phyloP scores from a whole-genome alignment of 2,329 filamentous ascomycete genomes.

The Cladobotryum mycophilum region DNA sequence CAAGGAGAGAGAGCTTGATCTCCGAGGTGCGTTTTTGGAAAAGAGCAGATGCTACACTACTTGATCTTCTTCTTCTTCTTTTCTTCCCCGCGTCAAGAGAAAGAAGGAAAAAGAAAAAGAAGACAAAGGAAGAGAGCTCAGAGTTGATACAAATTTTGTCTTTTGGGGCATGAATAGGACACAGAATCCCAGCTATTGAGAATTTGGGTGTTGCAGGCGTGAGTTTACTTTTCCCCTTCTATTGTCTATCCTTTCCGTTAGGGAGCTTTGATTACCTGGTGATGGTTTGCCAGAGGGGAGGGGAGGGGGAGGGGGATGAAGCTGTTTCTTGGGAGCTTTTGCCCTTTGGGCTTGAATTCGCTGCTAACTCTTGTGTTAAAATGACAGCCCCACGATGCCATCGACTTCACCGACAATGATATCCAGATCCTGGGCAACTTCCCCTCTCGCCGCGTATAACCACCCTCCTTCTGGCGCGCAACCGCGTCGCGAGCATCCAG shows the following conservation, averaged over 20 bases:
- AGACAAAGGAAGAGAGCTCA: conserved; percentile 41
- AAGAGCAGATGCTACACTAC: conserved; percentile 94
- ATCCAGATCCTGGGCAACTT: conserved; percentile 87
- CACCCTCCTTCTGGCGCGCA: conserved; percentile 82
- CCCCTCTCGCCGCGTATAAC: conserved; percentile 78
- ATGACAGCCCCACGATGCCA: conserved; percentile 85
- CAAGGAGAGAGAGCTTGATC: conserved; percentile 97
- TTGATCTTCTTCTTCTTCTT: conserved; percentile 21
- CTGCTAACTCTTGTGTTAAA: neutral
- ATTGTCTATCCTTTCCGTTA: neutral
- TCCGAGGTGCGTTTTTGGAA: conserved; percentile 90
- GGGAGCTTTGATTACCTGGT: neutral
- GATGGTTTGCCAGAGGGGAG: neutral
- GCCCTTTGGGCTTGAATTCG: neutral
- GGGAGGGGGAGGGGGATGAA: too few species aligned
- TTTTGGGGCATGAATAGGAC: conserved; percentile 60
- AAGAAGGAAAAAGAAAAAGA: too few species aligned
- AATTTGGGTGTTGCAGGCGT: conserved; percentile 93
- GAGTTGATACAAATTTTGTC: conserved; percentile 69
- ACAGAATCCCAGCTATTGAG: conserved; percentile 96
- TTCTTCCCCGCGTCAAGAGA: neutral
- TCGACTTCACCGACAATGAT: conserved; percentile 98
- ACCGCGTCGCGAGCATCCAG: conserved; percentile 80
- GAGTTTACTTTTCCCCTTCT: conserved; percentile 36
- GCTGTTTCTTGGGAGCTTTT: neutral